Conservation (phyloP, 2,329 filamentous ascomycete species). For the Alternaria metachromatica region DNA sequence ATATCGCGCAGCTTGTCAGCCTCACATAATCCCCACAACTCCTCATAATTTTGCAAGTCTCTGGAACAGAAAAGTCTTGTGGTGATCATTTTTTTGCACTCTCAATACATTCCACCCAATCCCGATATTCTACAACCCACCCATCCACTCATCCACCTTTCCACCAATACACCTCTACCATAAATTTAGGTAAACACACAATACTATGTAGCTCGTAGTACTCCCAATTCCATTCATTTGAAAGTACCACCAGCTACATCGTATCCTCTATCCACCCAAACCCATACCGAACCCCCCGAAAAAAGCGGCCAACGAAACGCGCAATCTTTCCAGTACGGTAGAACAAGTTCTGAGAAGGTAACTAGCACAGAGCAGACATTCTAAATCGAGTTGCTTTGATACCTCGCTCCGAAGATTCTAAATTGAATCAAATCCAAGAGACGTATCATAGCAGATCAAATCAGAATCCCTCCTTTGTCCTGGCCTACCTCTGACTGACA, state of each 20-base stretch:
- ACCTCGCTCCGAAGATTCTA: too few relatives aligned
- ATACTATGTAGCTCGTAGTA: not conserved
- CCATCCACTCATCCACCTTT: not conserved
- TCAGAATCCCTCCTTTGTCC: too few relatives aligned
- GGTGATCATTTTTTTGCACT: rapidly evolving
- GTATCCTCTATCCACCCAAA: not conserved
- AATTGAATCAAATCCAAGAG: too few relatives aligned
- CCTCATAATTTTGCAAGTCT: not conserved
- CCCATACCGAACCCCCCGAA: not conserved
- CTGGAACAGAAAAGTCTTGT: not conserved
- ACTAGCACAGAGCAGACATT: too few relatives aligned
- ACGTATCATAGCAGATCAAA: too few relatives aligned
- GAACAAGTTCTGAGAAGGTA: too few relatives aligned
- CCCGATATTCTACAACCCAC: not conserved
- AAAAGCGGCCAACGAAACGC: not conserved
- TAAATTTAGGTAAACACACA: not conserved
- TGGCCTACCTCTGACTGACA: not conserved
- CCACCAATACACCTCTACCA: not conserved
- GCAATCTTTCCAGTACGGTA: not conserved
- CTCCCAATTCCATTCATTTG: too few relatives aligned
- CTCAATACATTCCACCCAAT: not conserved
- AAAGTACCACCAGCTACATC: too few relatives aligned
- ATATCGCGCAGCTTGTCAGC: not conserved
- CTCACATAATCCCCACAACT: not conserved
- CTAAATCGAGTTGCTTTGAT: too few relatives aligned